phyloP scores from a whole-genome alignment of 331 rosid genomes.

The Stylosanthes scabra region DNA sequence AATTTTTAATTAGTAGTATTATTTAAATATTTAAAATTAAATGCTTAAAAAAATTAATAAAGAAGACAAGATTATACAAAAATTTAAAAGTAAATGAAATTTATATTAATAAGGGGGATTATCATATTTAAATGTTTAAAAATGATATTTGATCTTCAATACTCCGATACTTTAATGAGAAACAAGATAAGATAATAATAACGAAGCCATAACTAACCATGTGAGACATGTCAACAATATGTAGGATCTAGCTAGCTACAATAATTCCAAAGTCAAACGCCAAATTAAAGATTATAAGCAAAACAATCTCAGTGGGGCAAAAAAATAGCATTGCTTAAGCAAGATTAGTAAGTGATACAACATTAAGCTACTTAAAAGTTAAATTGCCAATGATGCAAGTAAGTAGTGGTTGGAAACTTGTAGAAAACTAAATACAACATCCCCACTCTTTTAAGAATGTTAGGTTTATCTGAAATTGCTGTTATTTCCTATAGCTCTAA shows the following conservation, averaged over 20 bases:
- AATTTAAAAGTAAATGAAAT: no score
- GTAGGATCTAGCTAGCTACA: neutral
- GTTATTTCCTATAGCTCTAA: no score
- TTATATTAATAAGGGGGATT: no score
- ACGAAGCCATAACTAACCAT: slow-evolving; percentile 19
- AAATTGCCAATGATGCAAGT: neutral
- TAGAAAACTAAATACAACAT: neutral
- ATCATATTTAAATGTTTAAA: no score
- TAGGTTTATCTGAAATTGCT: slow-evolving; percentile 25
- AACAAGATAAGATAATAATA: neutral
- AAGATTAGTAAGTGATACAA: slow-evolving; percentile 10
- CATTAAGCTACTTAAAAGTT: slow-evolving; percentile 12
- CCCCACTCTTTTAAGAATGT: slow-evolving; percentile 6
- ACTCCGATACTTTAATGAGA: neutral
- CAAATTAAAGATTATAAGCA: neutral
- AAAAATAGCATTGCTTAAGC: neutral
- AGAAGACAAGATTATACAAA: no score
- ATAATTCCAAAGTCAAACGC: slow-evolving; percentile 5
- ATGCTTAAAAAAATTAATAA: no score
- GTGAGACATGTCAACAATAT: neutral
- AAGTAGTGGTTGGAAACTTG: slow-evolving; percentile 31
- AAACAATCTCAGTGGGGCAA: neutral
- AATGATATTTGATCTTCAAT: no score
- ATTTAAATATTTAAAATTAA: no score
- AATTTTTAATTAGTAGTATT: no score